Conservation (phyloP, 441 rosid genomes). For the Populus hybrid region DNA sequence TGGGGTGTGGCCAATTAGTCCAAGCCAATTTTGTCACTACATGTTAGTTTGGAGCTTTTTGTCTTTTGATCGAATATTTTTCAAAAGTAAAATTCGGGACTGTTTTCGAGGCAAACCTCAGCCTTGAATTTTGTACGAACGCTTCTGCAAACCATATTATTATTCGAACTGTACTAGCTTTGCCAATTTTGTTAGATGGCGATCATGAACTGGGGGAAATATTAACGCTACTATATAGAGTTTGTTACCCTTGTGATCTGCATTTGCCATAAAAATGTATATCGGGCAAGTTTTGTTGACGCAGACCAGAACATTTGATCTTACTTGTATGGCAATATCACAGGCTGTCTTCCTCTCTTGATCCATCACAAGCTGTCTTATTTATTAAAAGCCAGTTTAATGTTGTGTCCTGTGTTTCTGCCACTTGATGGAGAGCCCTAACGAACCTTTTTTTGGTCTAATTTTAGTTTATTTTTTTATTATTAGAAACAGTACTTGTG, state of each 20-base stretch:
- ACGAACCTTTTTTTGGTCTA: not conserved
- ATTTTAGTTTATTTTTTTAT: not conserved
- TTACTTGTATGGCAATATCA: not conserved
- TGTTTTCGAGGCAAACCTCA: not conserved
- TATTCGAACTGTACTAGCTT: not conserved
- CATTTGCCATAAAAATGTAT: not conserved
- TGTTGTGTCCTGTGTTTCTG: not conserved
- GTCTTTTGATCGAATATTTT: not conserved
- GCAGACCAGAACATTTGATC: constrained; percentile 4
- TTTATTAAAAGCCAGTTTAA: not conserved
- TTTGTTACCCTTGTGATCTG: not conserved
- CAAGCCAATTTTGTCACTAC: constrained; percentile 8
- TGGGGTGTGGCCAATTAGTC: not conserved
- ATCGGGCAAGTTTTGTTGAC: not conserved
- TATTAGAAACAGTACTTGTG: no score
- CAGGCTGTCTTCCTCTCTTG: not conserved
- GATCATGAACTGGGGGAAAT: not conserved
- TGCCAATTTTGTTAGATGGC: not conserved
- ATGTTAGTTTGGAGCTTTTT: not conserved
- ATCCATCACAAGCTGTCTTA: not conserved
- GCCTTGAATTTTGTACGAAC: not conserved
- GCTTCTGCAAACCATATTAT: not conserved
- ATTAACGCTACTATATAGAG: not conserved
- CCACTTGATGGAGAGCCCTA: not conserved
- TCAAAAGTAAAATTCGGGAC: not conserved